Base-by-base conservation (phyloP, 495 filamentous ascomycete genomes). In the Lepidopterella palustris region DNA sequence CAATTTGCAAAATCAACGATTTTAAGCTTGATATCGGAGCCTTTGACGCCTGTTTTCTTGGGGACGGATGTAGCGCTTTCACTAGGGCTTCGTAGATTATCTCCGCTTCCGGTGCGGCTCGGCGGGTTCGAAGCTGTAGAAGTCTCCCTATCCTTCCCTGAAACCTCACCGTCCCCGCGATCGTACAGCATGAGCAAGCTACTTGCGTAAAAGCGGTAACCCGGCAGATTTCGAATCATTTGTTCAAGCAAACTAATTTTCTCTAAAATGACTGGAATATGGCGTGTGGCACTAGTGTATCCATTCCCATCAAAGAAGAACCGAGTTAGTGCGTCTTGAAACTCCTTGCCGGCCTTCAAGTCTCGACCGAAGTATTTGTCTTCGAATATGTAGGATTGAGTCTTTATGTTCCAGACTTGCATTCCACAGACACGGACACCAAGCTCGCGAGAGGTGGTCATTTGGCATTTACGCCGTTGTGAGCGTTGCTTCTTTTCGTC, bases 1-100 rank as follows among this genome's bases (percentile, higher is more conserved):
- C 92, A 97, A 69, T 98, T 98, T 25, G 93, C 93, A 77, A 98
- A 98, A 71, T 98, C 93, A 45, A 96, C 92, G 70, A 98, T 95
- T 72, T 97, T 97, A 69, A 98, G 80, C 67, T 95, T 87, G 59
- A 98, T 89, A 52, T 85, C 79, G 8, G 74, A 70, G 57, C 66
- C 67, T 57, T 68, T 75, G 47, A 68, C 73, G 11, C 42, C 15
- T 27, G 25, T n/a, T n/a, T 26, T 23, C 0, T 27, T 61, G 8
- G 52, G 20, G 8, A 47, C 47, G 15, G 54, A 26, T 2, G 45
- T 15, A 26, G 48, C 4, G 31, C 8, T 29, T 10, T 4, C 21
- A n/a, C 25, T 21, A 32, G 8, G 26, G 29, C 29, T 24, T 45
- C 23, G 63, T 25, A 15, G 50, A 53, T 39, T 21, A 13, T 25